phyloP scores from a whole-genome alignment of 495 filamentous ascomycete genomes.

The Daldinia caldariorum region DNA sequence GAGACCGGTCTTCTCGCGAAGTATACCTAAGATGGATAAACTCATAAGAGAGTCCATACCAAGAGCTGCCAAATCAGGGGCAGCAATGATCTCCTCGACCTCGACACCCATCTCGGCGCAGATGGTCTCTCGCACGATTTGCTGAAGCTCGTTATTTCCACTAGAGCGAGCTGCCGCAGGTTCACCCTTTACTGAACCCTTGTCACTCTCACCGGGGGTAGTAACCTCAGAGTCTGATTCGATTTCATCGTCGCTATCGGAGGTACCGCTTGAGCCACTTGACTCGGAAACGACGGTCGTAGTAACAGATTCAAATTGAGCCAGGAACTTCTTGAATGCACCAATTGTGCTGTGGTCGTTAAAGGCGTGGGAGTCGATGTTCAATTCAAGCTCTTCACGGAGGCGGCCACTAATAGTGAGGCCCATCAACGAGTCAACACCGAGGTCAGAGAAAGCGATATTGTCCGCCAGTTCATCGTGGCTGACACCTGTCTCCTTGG shows the following conservation, averaged over 20 bases:
- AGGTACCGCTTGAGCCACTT: conserved; percentile 46
- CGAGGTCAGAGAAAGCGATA: conserved; percentile 64
- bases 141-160: conserved; percentile 57
- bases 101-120: conserved; percentile 75
- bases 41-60: conserved; percentile 71
- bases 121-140: conserved; percentile 66
- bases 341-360: conserved; percentile 65
- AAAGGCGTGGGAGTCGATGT: conserved; percentile 65
- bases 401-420: conserved; percentile 64
- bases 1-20: conserved; percentile 67
- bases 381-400: conserved; percentile 66
- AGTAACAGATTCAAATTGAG: conserved; percentile 55
- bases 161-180: conserved; percentile 41
- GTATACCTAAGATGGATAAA: conserved; percentile 63
- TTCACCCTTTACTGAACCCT: conserved; percentile 54
- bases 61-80: conserved; percentile 61
- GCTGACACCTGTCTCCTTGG: conserved; percentile 71
- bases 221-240: conserved; percentile 60
- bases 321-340: conserved; percentile 67
- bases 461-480: conserved; percentile 67
- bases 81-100: conserved; percentile 67
- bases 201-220: conserved; percentile 59
- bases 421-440: conserved; percentile 70
- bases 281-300: conserved; percentile 46
- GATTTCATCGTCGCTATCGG: conserved; percentile 55